Base-by-base conservation (phyloP, 805 yeast species). In the Yamadazyma kitorensis region DNA sequence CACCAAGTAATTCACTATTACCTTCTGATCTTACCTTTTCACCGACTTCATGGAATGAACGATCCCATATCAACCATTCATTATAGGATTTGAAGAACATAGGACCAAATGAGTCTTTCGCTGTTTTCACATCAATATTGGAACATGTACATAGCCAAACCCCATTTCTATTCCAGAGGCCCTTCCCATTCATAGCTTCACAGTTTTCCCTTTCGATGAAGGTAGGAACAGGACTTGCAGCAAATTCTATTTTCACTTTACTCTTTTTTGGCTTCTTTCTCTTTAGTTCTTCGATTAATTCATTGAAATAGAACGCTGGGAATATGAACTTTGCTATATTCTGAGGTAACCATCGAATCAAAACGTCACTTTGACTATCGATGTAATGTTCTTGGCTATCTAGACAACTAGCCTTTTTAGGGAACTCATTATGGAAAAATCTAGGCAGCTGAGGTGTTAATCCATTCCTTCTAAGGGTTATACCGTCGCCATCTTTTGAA, bases 1-100 rank as follows among this genome's bases (percentile, higher is more conserved):
- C 17, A 3, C 24, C 22, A 11, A 36, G 17, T 7, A 19, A 8
- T 16, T 36, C 30, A 12, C 17, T 13, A 26, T 40, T 29, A 3
- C 33, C 39, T 13, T 36, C 33, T 3, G 10, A 12, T n/a, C 29
- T 22, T 6, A 40, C 45, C 14, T 34, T 24, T 12, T 37, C 37
- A 8, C 24, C 28, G 19, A 25, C 16, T 6, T 21, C 34, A 10
- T 19, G 10, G 19, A 27, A 18, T 8, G 13, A 13, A 19, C 19
- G 33, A 14, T 49, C 52, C 54, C 54, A 49, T 9, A 34, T 21
- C 15, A 48, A 34, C 51, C 51, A 49, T 22, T 45, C 45, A 26
- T 45, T 47, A 29, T 48, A 49, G 6, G 47, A 36, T 6, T 24
- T 19, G 30, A 49, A 49, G 19, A 35, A 37, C 13, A 29, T 33